phyloP scores from a whole-genome alignment of 2,329 filamentous ascomycete genomes.

The Ophiostoma sp. region DNA sequence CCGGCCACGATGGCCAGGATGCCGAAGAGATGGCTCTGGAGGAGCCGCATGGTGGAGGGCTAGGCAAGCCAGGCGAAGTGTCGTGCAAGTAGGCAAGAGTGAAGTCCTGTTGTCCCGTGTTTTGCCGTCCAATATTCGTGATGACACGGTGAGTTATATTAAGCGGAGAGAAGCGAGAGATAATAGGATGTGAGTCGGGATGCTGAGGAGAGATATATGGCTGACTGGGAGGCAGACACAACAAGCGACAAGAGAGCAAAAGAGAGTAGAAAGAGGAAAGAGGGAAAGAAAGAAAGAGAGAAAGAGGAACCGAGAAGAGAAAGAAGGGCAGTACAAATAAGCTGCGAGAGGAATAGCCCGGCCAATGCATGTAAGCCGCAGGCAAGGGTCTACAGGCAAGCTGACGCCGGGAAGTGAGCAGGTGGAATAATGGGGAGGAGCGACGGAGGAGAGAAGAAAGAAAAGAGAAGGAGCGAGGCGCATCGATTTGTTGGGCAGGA shows the following conservation, averaged over 20 bases:
- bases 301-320: not conserved
- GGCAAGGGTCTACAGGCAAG: not conserved
- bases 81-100: not conserved
- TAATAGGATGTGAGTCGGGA: too few relatives aligned
- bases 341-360: not conserved
- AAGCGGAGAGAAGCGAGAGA: too few relatives aligned
- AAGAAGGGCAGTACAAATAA: not conserved
- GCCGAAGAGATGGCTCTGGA: not conserved
- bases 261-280: not conserved
- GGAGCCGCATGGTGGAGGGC: not conserved
- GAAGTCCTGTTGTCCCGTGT: too few relatives aligned
- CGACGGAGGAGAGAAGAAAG: not conserved
- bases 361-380: constrained; percentile 7
- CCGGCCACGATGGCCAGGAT: not conserved
- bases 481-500: not conserved
- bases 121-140: too few relatives aligned
- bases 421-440: not conserved
- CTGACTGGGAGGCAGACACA: too few relatives aligned
- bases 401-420: not conserved
- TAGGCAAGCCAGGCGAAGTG: not conserved
- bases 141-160: too few relatives aligned
- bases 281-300: not conserved
- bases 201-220: too few relatives aligned
- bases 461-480: not conserved
- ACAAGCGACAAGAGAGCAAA: not conserved